Base-by-base conservation (phyloP, 495 filamentous ascomycete species). In the Penicillium lagena region DNA sequence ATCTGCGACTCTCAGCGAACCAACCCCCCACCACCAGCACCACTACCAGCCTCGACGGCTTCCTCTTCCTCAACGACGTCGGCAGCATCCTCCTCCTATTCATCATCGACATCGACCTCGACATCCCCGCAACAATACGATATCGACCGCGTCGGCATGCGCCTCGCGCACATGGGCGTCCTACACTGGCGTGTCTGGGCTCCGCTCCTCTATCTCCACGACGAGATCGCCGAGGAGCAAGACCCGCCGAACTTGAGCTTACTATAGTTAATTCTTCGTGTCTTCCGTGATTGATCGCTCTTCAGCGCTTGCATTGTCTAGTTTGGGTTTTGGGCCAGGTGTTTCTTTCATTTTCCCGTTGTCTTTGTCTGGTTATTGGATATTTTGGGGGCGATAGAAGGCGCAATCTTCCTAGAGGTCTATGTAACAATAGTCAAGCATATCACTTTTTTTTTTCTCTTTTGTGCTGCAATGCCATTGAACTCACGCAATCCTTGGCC, bases 171-270 rank as follows among this genome's bases (percentile, higher is more conserved):
- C 52, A 77, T 96, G 35, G 79, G 81, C 8, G 73, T 89, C 13
- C 64, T 95, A 15, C 89, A 96, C 61, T 96, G 89, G 89, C 73
- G 83, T 39, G 82, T 94, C 3, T 96, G 89, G 89, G 82, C 79
- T 7, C 80, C 81, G 29, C 63, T 87, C 37, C 77, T 80, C 1
- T 94, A 87, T 58, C 59, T 70, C 12, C 56, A 60, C 14, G 68
- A 69, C 39, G 64, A 63, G 43, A 55, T 66, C 31, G 54, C 46
- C 37, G 57, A 54, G 43, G 57, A 54, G 43, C 41, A 38, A 30
- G 46, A 39, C 17, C 27, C 49, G 32, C 35, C 45, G 30, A 22
- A 40, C 45, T 5, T 43, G 56, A 39, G 31, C 44, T 37, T 60
- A 43, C 39, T 38, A 22, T 36, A 12, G 31, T 45, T 32, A 46